These are phyloP conservation scores for Exophiala bonariae DNA, from an alignment of 2,329 filamentous ascomycete species.

Conservation along the genomic window DNA sequence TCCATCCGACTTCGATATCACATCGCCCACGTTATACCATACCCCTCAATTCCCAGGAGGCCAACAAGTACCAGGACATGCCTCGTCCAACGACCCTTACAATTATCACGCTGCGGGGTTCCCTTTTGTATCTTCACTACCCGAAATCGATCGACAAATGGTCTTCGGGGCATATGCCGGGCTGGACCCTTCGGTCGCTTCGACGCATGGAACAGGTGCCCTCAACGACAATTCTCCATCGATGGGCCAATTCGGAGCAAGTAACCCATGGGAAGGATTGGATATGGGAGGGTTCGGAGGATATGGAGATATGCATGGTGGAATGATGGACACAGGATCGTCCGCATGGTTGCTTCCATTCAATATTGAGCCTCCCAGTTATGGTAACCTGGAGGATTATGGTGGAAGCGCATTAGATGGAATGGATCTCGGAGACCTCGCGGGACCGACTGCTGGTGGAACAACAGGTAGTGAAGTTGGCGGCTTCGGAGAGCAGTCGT, in stretches of 20 bases:
- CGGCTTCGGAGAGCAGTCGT: constrained; percentile 15
- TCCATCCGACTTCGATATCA: constrained; percentile 26
- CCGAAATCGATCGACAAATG: constrained; percentile 73
- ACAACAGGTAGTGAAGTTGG: constrained; percentile 11
- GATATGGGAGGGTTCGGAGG: constrained; percentile 25
- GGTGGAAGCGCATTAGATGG: constrained; percentile 22
- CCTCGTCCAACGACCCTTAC: constrained; percentile 19
- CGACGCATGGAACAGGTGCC: constrained; percentile 2
- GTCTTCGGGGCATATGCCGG: constrained; percentile 71
- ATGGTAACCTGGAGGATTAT: constrained; percentile 22
- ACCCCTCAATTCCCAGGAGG: constrained; percentile 15
- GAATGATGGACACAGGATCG: constrained; percentile 19
- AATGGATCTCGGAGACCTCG: constrained; percentile 21
- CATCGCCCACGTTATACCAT: constrained; percentile 24
- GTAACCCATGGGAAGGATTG: constrained; percentile 25
- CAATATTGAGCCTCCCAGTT: constrained; percentile 76
- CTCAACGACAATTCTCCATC: constrained; percentile 29
- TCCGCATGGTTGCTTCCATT: constrained; percentile 90
- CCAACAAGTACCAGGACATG: constrained; percentile 8
- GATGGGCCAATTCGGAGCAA: constrained; percentile 28
- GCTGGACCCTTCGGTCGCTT: constrained; percentile 44
- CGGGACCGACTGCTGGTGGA: constrained; percentile 1
- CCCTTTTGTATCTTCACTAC: constrained; percentile 45
- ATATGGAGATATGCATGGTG: constrained; percentile 16
- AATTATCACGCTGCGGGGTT: constrained; percentile 37